Evolutionary conservation across 1,284 basidiomycete genomes (phyloP), one percentile per base, ranked within the genome.

Genomic region (Somion occarium): DNA sequence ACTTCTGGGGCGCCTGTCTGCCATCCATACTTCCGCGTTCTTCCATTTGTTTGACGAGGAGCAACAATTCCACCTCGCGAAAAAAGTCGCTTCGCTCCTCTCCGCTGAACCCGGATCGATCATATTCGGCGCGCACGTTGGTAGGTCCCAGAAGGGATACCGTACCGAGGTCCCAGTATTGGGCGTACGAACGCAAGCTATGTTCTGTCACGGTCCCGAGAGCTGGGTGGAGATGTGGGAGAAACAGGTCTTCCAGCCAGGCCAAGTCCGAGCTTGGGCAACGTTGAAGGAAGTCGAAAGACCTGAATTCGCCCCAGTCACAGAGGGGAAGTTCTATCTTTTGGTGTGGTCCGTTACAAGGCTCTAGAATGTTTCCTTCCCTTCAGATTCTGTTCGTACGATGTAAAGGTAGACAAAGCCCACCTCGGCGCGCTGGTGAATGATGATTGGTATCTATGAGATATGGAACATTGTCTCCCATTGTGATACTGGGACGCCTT

Each of bases 21-120:
- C 69, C 12, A 75, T 81, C 26, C 72, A 78, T 56, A 68, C 72
- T 3, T 73, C 74, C 11, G 61, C 71, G 1, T 71, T 80, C 60
- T 81, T 80, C 64, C 78, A 81, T 57, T 67, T 80, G 22, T 80
- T 80, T 62, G 56, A 64, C 48, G 69, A 78, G 57, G 68, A 68
- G 18, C 46, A 67, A 25, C 77, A 80, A 59, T 46, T 62, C 5
- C 48, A 68, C 27, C 62, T 78, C n/a, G 78, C 73, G 3, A 60
- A 59, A 12, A 63, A 60, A 2, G 53, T 78, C 38, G 72, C 70
- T 0, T 60, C 70, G 1, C 63, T 80, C 5, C 68, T 75, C 38
- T 67, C 66, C 9, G 61, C 69, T 1, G 57, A 64, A 43, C 66
- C 69, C 1, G 72, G 70, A 18, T 71, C 70, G 11, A 52, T 71